Evolutionary conservation across 257 asterid species (phyloP).

Genomic region (Rubia yunnanensis): DNA sequence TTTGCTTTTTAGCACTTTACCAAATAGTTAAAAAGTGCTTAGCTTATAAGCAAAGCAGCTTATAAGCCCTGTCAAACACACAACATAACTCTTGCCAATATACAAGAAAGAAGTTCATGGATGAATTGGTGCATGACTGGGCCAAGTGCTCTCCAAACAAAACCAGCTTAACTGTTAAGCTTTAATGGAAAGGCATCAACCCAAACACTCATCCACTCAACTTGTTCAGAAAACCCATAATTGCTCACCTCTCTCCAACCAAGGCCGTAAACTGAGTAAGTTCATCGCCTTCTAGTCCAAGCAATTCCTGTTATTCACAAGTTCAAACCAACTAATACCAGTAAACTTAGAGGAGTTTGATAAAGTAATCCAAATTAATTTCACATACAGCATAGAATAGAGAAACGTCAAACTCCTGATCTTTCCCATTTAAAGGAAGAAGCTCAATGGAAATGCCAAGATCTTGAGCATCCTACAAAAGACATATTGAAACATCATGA

Average conservation of each 20-base stretch:
- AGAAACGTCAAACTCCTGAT: conserved; percentile 68
- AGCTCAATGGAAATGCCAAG: conserved; percentile 85
- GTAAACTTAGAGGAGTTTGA: background rate
- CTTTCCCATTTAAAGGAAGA: conserved; percentile 72
- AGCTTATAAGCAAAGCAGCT: no score
- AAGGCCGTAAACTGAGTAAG: conserved; percentile 64
- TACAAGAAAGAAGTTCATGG: background rate
- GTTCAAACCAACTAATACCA: conserved; percentile 12
- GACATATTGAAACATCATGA: background rate
- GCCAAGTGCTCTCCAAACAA: background rate
- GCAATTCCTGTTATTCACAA: conserved; percentile 54
- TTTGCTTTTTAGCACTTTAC: no score
- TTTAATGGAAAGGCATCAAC: background rate
- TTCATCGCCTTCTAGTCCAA: conserved; percentile 75
- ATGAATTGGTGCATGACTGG: background rate
- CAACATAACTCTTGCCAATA: background rate
- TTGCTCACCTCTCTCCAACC: conserved; percentile 68
- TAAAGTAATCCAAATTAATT: conserved; percentile 1
- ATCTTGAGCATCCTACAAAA: conserved; percentile 90
- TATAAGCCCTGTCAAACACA: no score
- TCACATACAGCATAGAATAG: conserved; percentile 76
- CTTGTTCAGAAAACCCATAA: background rate
- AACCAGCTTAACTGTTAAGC: background rate
- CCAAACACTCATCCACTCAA: background rate
- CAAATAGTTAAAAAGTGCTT: no score